Conservation (phyloP, 257 asterid genomes). For the Eustoma russellianum region DNA sequence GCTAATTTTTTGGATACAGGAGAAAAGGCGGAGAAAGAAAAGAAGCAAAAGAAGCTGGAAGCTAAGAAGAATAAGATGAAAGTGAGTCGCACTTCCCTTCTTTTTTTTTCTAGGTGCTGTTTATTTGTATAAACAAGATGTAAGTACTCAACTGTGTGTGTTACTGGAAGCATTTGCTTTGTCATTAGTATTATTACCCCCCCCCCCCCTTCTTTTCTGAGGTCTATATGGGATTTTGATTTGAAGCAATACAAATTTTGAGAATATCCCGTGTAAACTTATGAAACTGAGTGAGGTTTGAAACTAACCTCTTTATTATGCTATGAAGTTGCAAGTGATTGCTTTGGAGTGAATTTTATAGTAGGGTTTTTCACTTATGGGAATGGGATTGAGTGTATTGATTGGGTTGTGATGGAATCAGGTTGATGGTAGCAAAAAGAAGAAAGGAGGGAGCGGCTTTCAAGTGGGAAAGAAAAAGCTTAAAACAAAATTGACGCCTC, state of each 20-base stretch:
- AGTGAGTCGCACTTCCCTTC: constrained; percentile 21
- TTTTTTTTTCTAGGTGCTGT: background rate
- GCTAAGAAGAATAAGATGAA: constrained; percentile 60
- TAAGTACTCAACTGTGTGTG: background rate
- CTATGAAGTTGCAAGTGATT: too few species aligned
- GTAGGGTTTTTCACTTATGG: background rate
- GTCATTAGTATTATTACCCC: background rate
- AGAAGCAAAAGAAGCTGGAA: too few species aligned
- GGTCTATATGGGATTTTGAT: too few species aligned
- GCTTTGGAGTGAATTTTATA: background rate
- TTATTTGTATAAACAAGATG: background rate
- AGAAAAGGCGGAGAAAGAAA: too few species aligned
- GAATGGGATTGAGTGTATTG: constrained; percentile 1
- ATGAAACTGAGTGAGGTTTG: background rate
- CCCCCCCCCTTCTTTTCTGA: too few species aligned
- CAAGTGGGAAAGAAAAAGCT: constrained; percentile 92
- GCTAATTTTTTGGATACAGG: too few species aligned
- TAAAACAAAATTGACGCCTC: constrained; percentile 75
- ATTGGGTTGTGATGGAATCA: constrained; percentile 22
- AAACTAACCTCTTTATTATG: background rate
- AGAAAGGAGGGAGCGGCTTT: constrained; percentile 63
- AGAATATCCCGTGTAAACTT: background rate
- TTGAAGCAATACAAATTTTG: background rate
- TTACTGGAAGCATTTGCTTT: background rate
- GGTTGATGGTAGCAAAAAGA: constrained; percentile 86